These are phyloP conservation scores for Aspergillus novoparasiticus DNA, from an alignment of 2,329 filamentous ascomycete genomes.

Conservation along the genomic window DNA sequence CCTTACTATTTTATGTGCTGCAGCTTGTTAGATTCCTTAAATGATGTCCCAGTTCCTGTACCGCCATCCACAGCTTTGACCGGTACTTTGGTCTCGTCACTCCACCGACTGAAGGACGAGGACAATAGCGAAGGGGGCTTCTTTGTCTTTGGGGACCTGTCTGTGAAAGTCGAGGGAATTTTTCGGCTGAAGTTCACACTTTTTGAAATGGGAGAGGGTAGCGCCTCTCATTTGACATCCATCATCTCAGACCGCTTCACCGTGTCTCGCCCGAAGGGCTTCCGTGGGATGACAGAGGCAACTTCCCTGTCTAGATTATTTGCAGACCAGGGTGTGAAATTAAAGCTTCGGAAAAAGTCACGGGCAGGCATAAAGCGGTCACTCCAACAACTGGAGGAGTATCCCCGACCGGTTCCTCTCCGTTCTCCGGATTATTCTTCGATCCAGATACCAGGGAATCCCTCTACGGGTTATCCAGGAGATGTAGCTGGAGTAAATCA, in stretches of 20 bases:
- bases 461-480: conserved; percentile 34
- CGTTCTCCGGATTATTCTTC: conserved; percentile 41
- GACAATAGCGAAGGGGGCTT: conserved; percentile 76
- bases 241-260: conserved; percentile 70
- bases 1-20: conserved; percentile 66
- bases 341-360: conserved; percentile 81
- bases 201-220: conserved; percentile 67
- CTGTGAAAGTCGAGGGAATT: conserved; percentile 71
- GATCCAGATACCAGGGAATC: conserved; percentile 36
- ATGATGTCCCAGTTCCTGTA: conserved; percentile 46
- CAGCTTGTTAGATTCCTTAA: conserved; percentile 55
- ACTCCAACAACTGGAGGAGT: conserved; percentile 41
- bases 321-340: conserved; percentile 81
- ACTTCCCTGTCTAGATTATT: conserved; percentile 80
- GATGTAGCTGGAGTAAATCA: conserved; percentile 11
- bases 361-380: conserved; percentile 53
- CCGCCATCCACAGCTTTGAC: conserved; percentile 59
- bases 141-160: conserved; percentile 87
- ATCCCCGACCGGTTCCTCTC: conserved; percentile 35
- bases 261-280: conserved; percentile 62
- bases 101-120: conserved; percentile 78
- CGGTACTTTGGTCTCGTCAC: conserved; percentile 76
- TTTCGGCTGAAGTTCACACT: conserved; percentile 77
- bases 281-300: conserved; percentile 78
- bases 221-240: conserved; percentile 55